These are phyloP conservation scores for Diversispora eburnea DNA, from an alignment of 192 early-diverging fungal species.

Conservation along the genomic window DNA sequence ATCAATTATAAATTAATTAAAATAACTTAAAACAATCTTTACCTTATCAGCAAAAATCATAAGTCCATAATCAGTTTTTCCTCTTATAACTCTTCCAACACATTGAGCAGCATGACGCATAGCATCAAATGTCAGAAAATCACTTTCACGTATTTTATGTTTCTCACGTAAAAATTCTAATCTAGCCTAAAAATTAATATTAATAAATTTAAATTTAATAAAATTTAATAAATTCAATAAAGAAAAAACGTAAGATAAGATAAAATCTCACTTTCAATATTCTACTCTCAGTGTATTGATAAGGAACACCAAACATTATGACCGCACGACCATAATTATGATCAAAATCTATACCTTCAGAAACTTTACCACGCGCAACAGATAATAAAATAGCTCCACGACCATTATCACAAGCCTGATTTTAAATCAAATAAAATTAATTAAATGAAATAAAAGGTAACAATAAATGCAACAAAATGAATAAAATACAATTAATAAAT, in stretches of 20 bases:
- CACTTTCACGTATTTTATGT: constrained; percentile 93
- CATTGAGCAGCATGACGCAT: constrained; percentile 99
- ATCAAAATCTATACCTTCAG: constrained; percentile 99
- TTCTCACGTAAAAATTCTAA: constrained; percentile 94
- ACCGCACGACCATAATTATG: constrained; percentile 99
- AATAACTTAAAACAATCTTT: not conserved
- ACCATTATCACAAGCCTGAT: constrained; percentile 91
- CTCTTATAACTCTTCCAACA: constrained; percentile 93
- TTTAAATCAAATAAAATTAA: not conserved
- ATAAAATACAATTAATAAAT: not conserved
- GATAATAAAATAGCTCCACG: constrained; percentile 95
- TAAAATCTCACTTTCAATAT: constrained; percentile 69
- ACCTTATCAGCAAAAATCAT: constrained; percentile 99
- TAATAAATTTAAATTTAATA: not conserved
- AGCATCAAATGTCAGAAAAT: constrained; percentile 98
- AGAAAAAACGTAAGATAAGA: constrained; percentile 2
- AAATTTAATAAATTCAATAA: not conserved
- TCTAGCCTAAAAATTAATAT: constrained; percentile 57
- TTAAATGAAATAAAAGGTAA: not conserved
- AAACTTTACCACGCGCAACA: constrained; percentile 98
- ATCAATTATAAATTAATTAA: constrained; percentile 8
- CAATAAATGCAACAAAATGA: not conserved
- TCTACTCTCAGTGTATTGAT: constrained; percentile 96
- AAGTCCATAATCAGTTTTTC: constrained; percentile 97
- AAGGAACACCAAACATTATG: constrained; percentile 99